Conservation (phyloP, 371 early-diverging fungal genomes). For the Coemansia sp. region DNA sequence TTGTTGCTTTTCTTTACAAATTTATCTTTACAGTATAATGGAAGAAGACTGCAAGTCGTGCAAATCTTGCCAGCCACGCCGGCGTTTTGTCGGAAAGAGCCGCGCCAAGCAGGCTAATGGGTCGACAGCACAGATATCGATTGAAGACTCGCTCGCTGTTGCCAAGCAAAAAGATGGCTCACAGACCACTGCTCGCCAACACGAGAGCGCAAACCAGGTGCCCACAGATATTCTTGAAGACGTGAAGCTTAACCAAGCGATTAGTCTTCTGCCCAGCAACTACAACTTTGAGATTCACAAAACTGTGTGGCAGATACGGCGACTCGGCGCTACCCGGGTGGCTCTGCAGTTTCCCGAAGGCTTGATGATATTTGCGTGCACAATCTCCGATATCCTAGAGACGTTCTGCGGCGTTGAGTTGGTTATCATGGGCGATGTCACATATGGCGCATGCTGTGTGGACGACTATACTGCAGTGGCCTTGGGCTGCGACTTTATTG, state of each 20-base stretch:
- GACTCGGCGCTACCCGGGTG: slow-evolving; percentile 78
- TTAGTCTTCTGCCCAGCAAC: slow-evolving; percentile 84
- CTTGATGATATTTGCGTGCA: slow-evolving; percentile 87
- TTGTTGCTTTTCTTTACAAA: neutral
- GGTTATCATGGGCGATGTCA: slow-evolving; percentile 98
- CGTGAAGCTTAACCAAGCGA: slow-evolving; percentile 72
- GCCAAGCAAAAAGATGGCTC: slow-evolving; percentile 3
- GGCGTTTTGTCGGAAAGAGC: slow-evolving; percentile 38
- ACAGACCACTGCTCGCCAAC: neutral
- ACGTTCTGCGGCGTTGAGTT: slow-evolving; percentile 87
- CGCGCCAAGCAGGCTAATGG: slow-evolving; percentile 8
- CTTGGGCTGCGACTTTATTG: slow-evolving; percentile 94
- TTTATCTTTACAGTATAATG: neutral
- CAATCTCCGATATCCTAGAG: slow-evolving; percentile 28
- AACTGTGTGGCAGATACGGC: slow-evolving; percentile 88
- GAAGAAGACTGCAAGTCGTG: slow-evolving; percentile 24
- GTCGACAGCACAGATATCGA: slow-evolving; percentile 18
- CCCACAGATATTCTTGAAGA: slow-evolving; percentile 85
- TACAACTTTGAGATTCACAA: slow-evolving; percentile 99
- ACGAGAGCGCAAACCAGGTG: slow-evolving; percentile 66
- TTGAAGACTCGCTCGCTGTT: slow-evolving; percentile 40
- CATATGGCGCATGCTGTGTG: slow-evolving; percentile 99
- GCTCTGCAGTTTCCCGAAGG: slow-evolving; percentile 99
- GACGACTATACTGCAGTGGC: slow-evolving; percentile 96
- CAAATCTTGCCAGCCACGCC: slow-evolving; percentile 37